These are phyloP conservation scores for Glebionis coronaria DNA, from an alignment of 129 eudicot species.

Conservation along the genomic window DNA sequence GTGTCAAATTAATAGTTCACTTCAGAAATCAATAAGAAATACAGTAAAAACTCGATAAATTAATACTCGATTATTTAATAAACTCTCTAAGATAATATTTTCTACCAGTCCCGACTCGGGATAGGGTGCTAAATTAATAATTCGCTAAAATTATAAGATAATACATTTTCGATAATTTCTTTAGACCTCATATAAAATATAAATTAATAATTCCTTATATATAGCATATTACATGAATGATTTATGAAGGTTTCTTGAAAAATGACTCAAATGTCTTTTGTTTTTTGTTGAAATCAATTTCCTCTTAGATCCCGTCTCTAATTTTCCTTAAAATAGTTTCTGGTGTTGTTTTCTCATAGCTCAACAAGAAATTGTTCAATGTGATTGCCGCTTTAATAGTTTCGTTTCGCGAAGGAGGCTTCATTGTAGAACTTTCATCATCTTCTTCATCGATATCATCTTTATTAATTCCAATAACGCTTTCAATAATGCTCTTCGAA, in stretches of 20 bases:
- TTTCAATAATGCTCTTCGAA: conserved; percentile 27
- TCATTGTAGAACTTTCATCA: conserved; percentile 36
- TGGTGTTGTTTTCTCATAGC: conserved; percentile 35
- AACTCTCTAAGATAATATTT: conserved; percentile 28
- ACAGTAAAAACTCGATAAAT: conserved; percentile 25
- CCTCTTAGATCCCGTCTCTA: conserved; percentile 36
- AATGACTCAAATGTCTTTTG: conserved; percentile 31
- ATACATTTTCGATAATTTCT: conserved; percentile 32
- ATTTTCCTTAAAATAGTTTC: conserved; percentile 32
- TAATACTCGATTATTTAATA: conserved; percentile 28
- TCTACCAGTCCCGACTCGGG: conserved; percentile 30
- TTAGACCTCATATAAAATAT: neutral
- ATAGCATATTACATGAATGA: conserved; percentile 25
- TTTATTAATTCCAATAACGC: conserved; percentile 36
- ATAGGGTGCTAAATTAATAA: conserved; percentile 35
- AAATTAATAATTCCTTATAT: conserved; percentile 7
- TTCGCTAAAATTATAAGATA: conserved; percentile 37
- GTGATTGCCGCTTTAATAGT: conserved; percentile 26
- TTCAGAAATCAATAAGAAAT: too few species aligned
- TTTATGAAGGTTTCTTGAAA: conserved; percentile 27
- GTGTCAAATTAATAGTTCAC: too few species aligned
- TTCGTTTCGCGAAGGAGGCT: conserved; percentile 30
- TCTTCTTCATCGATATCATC: conserved; percentile 33
- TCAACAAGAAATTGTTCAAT: conserved; percentile 39
- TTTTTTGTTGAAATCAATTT: conserved; percentile 35